These are phyloP conservation scores for Letharia lupina DNA, from an alignment of 495 filamentous ascomycete genomes.

Conservation along the genomic window DNA sequence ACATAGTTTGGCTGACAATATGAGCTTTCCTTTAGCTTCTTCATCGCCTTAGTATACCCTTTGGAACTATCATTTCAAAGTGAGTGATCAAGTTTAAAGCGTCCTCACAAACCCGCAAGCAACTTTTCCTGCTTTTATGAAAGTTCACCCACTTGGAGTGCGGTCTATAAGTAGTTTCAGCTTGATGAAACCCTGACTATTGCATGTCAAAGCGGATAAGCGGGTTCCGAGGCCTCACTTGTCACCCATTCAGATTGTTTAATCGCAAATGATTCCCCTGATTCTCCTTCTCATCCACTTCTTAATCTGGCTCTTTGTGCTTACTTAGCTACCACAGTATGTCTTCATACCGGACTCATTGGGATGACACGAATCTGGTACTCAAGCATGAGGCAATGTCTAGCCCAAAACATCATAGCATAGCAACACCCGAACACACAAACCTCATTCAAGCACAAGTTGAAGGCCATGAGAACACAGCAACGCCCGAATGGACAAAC, in stretches of 20 bases:
- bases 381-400: neutral
- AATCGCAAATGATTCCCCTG: neutral
- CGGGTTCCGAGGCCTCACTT: neutral
- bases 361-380: neutral
- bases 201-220: neutral
- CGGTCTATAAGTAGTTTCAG: too few relatives aligned
- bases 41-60: neutral
- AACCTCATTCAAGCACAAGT: neutral
- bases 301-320: neutral
- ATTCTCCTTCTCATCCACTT: neutral
- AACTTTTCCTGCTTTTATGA: neutral
- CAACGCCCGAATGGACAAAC: neutral
- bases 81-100: neutral
- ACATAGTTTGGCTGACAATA: neutral
- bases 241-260: neutral
- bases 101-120: neutral
- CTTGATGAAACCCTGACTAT: neutral
- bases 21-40: neutral
- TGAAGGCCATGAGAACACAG: neutral
- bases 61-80: neutral
- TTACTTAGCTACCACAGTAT: neutral
- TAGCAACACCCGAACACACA: neutral
- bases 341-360: neutral
- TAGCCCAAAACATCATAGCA: neutral
- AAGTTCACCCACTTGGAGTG: neutral